Evolutionary conservation across 1,284 basidiomycete species (phyloP).

Genomic region (Anthracocystis setariae): DNA sequence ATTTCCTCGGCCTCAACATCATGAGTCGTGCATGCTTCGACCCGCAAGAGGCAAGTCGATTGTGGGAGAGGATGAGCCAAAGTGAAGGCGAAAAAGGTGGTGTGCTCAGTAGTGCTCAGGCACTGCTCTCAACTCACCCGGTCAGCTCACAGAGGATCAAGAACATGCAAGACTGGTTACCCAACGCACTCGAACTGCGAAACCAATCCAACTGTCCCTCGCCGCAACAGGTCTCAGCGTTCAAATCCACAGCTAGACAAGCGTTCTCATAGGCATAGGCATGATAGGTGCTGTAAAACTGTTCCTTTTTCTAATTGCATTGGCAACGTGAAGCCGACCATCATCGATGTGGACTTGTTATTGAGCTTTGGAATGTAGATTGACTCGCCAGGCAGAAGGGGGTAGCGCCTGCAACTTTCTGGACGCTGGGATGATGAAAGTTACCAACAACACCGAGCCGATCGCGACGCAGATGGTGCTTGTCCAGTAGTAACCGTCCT

Average conservation of each 20-base stretch:
- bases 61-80: conserved; percentile 56
- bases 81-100: conserved; percentile 32
- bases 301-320: too few relatives aligned
- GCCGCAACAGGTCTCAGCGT: conserved; percentile 20
- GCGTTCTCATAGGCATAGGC: background rate
- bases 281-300: too few relatives aligned
- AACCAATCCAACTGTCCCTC: conserved; percentile 26
- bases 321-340: too few relatives aligned
- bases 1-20: conserved; percentile 75
- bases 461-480: conserved; percentile 81
- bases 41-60: conserved; percentile 74
- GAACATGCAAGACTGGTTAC: conserved; percentile 57
- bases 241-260: conserved; percentile 19
- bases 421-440: conserved; percentile 85
- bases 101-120: conserved; percentile 29
- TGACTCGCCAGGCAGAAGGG: conserved; percentile 57
- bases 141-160: conserved; percentile 51
- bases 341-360: too few relatives aligned
- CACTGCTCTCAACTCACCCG: conserved; percentile 57
- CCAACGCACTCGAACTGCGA: conserved; percentile 32
- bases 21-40: conserved; percentile 78
- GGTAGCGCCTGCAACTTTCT: conserved; percentile 77
- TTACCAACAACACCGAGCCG: conserved; percentile 78
- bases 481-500: conserved; percentile 92
- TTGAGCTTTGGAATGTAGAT: conserved; percentile 24